Conservation (phyloP, 2,329 filamentous ascomycete species). For the Arthrobotrys entomopaga region DNA sequence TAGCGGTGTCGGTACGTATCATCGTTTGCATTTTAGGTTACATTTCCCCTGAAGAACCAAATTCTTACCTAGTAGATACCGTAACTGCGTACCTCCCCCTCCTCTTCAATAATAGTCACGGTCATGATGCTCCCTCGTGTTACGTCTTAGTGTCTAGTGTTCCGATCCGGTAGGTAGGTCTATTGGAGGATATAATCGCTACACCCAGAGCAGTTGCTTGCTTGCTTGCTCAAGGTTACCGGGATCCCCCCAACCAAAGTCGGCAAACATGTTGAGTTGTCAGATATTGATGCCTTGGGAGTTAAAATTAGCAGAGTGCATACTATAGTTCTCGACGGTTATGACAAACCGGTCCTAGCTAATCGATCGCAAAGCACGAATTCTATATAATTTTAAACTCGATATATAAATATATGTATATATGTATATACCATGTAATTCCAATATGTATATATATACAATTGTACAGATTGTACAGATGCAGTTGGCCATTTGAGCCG, state of each 20-base stretch:
- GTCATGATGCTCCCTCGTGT: conserved; percentile 13
- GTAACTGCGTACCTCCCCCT: not conserved
- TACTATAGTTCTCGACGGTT: conserved; percentile 30
- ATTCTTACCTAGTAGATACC: not conserved
- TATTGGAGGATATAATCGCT: not conserved
- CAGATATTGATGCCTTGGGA: conserved; percentile 37
- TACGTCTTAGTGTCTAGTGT: conserved; percentile 13
- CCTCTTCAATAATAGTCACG: not conserved
- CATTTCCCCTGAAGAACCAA: conserved; percentile 3
- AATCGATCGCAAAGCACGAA: conserved; percentile 14
- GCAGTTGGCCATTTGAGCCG: too few species aligned
- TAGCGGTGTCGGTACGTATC: not conserved
- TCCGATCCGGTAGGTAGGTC: conserved; percentile 19
- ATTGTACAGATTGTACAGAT: too few species aligned
- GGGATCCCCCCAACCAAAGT: conserved; percentile 28
- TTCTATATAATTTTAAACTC: not conserved
- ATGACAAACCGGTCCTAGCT: conserved; percentile 30
- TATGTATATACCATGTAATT: too few species aligned
- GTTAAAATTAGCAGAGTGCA: conserved; percentile 51
- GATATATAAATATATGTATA: not conserved
- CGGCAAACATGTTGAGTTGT: conserved; percentile 41
- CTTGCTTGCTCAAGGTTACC: conserved; percentile 5
- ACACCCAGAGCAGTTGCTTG: not conserved
- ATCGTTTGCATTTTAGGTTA: not conserved
- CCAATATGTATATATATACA: too few species aligned